phyloP scores from a whole-genome alignment of 2,329 filamentous ascomycete species.

The Fusarium scirpi region DNA sequence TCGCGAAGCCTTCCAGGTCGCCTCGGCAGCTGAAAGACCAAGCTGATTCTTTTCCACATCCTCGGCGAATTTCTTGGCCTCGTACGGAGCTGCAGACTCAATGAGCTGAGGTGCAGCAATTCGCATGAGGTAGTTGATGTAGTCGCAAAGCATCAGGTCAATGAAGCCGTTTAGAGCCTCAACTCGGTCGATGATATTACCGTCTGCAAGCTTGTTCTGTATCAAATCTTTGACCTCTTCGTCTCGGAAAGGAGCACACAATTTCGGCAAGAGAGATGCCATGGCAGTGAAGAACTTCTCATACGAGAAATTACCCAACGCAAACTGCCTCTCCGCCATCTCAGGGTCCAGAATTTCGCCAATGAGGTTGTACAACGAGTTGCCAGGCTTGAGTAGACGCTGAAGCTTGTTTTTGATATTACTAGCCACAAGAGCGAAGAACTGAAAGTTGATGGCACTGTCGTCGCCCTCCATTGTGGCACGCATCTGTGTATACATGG shows the following conservation, averaged over 20 bases:
- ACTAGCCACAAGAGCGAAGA: conserved; percentile 77
- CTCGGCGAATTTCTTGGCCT: conserved; percentile 77
- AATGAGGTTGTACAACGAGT: conserved; percentile 80
- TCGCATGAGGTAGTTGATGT: conserved; percentile 83
- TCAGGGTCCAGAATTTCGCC: conserved; percentile 81
- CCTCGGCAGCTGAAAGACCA: conserved; percentile 69
- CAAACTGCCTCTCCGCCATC: conserved; percentile 75
- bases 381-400: conserved; percentile 75
- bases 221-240: conserved; percentile 77
- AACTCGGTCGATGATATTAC: conserved; percentile 79
- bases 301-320: conserved; percentile 80
- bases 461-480: conserved; percentile 75
- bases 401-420: conserved; percentile 79
- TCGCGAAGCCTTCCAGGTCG: conserved; percentile 74
- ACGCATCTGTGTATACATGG: conserved; percentile 68
- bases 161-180: conserved; percentile 81
- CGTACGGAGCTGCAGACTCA: conserved; percentile 77
- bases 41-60: conserved; percentile 69
- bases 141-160: conserved; percentile 82
- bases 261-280: conserved; percentile 78
- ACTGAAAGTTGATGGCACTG: conserved; percentile 72
- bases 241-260: conserved; percentile 85
- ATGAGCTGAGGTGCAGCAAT: conserved; percentile 78
- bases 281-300: conserved; percentile 84
- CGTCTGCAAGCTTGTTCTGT: conserved; percentile 69